A percentile compares a stretch with the other conserved stretches of the same genome.
These are phyloP conservation scores for Ogataea glucozyma DNA, from an alignment of 805 yeast genomes.

Conservation along the genomic window DNA sequence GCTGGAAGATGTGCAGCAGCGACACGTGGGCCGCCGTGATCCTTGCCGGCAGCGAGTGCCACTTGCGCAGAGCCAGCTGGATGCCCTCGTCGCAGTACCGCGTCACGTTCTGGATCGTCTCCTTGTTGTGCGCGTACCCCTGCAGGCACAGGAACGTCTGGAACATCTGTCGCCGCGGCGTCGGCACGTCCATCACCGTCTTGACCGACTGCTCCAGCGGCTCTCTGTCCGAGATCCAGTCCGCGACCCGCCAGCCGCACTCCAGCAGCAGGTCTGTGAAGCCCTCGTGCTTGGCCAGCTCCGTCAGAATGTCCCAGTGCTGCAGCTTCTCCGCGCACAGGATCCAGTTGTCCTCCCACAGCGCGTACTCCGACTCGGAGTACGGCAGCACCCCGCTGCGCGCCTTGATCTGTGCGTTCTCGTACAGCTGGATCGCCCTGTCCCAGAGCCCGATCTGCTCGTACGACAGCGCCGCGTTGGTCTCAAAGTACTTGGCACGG, in stretches of 20 bases:
- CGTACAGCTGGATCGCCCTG: constrained; percentile 89
- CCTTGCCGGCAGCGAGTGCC: constrained; percentile 84
- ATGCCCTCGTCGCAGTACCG: constrained; percentile 94
- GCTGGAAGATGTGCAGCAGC: constrained; percentile 91
- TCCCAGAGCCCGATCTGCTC: constrained; percentile 97
- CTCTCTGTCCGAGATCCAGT: constrained; percentile 94
- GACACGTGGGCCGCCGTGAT: constrained; percentile 85
- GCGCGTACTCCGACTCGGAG: constrained; percentile 89
- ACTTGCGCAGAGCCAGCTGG: constrained; percentile 84
- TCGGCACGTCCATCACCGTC: constrained; percentile 97
- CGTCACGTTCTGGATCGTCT: constrained; percentile 80
- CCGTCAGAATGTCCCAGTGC: constrained; percentile 97
- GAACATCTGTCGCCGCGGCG: constrained; percentile 93
- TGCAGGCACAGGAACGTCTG: constrained; percentile 93
- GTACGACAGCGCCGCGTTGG: constrained; percentile 87
- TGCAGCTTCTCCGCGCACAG: constrained; percentile 94
- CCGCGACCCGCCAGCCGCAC: constrained; percentile 99
- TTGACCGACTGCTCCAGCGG: constrained; percentile 92
- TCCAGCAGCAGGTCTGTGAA: constrained; percentile 93
- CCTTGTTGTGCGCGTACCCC: constrained; percentile 89
- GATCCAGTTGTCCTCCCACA: constrained; percentile 99
- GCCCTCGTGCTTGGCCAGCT: constrained; percentile 96
- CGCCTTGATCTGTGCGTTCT: constrained; percentile 95
- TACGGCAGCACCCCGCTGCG: constrained; percentile 93
- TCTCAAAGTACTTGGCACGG: constrained; percentile 90